These are phyloP conservation scores for Syncephalastrum monosporum DNA, from an alignment of 371 early-diverging fungal genomes.

Conservation along the genomic window DNA sequence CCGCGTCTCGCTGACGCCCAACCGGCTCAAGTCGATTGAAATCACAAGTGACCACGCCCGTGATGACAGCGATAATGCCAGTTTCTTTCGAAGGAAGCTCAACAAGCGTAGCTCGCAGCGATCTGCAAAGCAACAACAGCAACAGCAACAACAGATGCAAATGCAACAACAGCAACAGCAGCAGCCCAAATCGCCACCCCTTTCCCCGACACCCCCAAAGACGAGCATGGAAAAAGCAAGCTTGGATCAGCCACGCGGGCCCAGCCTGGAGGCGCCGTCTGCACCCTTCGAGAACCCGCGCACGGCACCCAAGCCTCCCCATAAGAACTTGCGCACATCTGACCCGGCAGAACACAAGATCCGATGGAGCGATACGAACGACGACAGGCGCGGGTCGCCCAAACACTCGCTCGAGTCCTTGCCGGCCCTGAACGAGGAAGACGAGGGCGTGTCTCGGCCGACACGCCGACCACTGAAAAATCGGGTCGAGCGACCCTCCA, in stretches of 20 bases:
- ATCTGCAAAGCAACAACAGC: constrained; percentile 1
- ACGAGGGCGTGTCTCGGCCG: background rate
- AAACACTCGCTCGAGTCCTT: constrained; percentile 10
- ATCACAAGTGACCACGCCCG: constrained; percentile 5
- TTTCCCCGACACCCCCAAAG: constrained; percentile 1
- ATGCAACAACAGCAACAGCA: constrained; percentile 4
- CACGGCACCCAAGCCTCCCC: constrained; percentile 37
- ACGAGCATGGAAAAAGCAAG: constrained; percentile 7
- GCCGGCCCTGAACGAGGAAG: constrained; percentile 7
- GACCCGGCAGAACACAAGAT: constrained; percentile 2
- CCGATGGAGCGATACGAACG: constrained; percentile 2
- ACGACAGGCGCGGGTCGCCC: constrained; percentile 11
- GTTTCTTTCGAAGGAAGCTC: constrained; percentile 2
- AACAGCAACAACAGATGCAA: constrained; percentile 4
- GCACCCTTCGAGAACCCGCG: constrained; percentile 37
- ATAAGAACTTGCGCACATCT: background rate
- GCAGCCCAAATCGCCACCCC: constrained; percentile 2
- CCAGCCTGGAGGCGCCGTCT: constrained; percentile 4
- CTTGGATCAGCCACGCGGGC: background rate
- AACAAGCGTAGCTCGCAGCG: background rate
- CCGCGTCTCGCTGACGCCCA: constrained; percentile 61
- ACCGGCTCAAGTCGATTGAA: constrained; percentile 60
- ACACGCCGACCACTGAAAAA: background rate
- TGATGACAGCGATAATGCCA: constrained; percentile 1
- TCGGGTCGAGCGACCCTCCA: constrained; percentile 17